Conservation (phyloP, 495 filamentous ascomycete genomes). For the Aspergillus heteromorphus region DNA sequence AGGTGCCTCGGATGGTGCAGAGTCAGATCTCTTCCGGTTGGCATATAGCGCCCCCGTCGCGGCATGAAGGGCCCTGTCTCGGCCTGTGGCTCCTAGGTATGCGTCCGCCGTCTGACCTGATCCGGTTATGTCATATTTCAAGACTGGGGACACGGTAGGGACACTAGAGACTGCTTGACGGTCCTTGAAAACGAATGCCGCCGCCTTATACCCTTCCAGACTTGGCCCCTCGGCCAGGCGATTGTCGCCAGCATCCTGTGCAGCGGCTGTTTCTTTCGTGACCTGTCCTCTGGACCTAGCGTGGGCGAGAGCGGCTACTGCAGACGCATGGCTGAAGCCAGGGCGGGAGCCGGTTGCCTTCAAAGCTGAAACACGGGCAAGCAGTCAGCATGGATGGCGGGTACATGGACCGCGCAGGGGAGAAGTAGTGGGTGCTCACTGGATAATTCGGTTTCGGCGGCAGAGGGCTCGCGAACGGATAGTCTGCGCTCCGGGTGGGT, state of each 20-base stretch:
- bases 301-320: conserved; percentile 71
- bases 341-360: conserved; percentile 59
- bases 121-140: conserved; percentile 12
- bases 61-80: conserved; percentile 60
- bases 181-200: conserved; percentile 61
- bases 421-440: conserved; percentile 22
- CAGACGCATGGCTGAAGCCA: conserved; percentile 65
- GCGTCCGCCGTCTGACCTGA: conserved; percentile 13
- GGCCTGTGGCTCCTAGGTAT: conserved; percentile 55
- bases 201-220: conserved; percentile 65
- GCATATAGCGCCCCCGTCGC: conserved; percentile 66
- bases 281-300: conserved; percentile 57
- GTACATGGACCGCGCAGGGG: not conserved
- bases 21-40: conserved; percentile 60
- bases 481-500: conserved; percentile 40
- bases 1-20: conserved; percentile 54
- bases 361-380: conserved; percentile 49
- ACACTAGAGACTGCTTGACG: conserved; percentile 26
- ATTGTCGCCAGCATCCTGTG: conserved; percentile 63
- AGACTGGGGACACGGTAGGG: conserved; percentile 3
- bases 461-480: conserved; percentile 27
- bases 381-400: conserved; percentile 3
- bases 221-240: conserved; percentile 53
- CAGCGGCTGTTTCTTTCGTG: conserved; percentile 55
- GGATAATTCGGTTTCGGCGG: conserved; percentile 17